These are phyloP conservation scores for Cyclotella choctawhatcheeana DNA, from an alignment of 108 stramenopile species.

Conservation along the genomic window DNA sequence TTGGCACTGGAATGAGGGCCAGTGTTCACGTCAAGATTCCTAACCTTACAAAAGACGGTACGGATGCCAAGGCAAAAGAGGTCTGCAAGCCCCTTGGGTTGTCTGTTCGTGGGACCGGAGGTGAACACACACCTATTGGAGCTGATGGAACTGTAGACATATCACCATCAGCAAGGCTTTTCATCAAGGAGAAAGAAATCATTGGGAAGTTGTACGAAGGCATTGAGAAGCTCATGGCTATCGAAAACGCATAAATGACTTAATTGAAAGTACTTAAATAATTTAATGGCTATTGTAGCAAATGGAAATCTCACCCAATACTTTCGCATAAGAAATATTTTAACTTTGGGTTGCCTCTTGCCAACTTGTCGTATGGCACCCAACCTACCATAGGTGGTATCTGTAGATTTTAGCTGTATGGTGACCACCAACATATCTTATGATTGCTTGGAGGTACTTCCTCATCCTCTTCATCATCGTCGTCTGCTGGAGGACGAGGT, in stretches of 20 bases:
- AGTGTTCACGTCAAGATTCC: conserved; percentile 79
- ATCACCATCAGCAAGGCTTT: conserved; percentile 64
- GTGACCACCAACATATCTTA: background rate
- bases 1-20: conserved; percentile 83
- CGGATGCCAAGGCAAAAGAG: conserved; percentile 65
- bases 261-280: too few species aligned
- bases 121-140: conserved; percentile 73
- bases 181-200: conserved; percentile 68
- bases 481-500: background rate
- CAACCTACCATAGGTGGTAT: background rate
- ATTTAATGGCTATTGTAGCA: too few species aligned
- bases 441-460: background rate
- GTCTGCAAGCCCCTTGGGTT: conserved; percentile 70
- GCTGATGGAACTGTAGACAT: conserved; percentile 70
- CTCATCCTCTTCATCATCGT: background rate
- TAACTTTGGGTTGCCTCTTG: background rate
- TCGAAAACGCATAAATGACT: conserved; percentile 36
- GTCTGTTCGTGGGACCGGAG: conserved; percentile 68
- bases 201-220: conserved; percentile 60
- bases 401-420: background rate
- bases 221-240: conserved; percentile 53
- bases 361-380: background rate
- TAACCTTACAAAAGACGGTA: conserved; percentile 66
- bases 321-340: background rate
- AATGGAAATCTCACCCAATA: background rate